These are phyloP conservation scores for Malassezia nana DNA, from an alignment of 1,284 basidiomycete genomes.

Conservation along the genomic window DNA sequence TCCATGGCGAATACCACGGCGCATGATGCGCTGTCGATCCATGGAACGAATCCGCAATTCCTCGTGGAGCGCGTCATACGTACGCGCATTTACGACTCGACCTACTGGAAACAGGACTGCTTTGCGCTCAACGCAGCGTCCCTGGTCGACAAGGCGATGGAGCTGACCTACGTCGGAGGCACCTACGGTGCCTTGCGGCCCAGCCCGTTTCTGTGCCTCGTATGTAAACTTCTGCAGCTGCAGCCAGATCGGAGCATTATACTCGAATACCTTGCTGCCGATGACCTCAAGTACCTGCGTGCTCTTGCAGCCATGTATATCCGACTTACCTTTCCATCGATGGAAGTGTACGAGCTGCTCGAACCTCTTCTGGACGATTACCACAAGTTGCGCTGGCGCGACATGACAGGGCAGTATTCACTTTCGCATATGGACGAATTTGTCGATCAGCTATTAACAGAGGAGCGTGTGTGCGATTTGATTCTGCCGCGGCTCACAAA, in stretches of 20 bases:
- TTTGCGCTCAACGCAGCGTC: constrained; percentile 61
- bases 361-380: constrained; percentile 92
- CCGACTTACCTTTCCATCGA: constrained; percentile 78
- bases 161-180: constrained; percentile 73
- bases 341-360: constrained; percentile 81
- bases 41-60: constrained; percentile 80
- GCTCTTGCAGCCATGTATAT: constrained; percentile 89
- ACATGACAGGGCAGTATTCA: constrained; percentile 60
- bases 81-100: constrained; percentile 85
- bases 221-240: constrained; percentile 87
- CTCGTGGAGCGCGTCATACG: constrained; percentile 94
- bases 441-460: constrained; percentile 68
- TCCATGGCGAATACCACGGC: constrained; percentile 74
- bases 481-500: constrained; percentile 83
- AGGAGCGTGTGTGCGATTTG: constrained; percentile 91
- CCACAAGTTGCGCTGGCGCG: constrained; percentile 70
- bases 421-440: constrained; percentile 88
- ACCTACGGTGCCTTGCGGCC: constrained; percentile 48
- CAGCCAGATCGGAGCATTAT: constrained; percentile 95
- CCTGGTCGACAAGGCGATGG: constrained; percentile 82
- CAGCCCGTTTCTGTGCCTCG: constrained; percentile 63
- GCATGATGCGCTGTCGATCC: constrained; percentile 68
- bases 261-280: constrained; percentile 73
- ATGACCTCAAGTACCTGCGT: constrained; percentile 97
- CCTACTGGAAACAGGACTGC: constrained; percentile 78